Evolutionary conservation across 192 early-diverging fungal genomes (phyloP).

Genomic region (Entomortierella chlamydospora): DNA sequence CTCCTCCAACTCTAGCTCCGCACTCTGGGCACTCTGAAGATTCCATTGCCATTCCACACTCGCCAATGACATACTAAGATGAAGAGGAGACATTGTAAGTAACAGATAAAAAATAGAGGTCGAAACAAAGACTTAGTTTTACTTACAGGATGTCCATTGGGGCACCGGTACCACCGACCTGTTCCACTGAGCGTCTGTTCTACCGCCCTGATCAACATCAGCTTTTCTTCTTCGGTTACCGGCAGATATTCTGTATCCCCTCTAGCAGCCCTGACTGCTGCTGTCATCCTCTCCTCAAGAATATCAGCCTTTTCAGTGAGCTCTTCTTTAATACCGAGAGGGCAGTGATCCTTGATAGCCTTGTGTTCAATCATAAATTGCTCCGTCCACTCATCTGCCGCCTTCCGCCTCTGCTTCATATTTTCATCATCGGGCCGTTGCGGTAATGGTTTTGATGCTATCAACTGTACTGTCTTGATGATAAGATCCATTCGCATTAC

Average conservation of each 20-base stretch:
- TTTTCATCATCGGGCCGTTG: not conserved
- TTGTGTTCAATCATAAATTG: slow-evolving; percentile 8
- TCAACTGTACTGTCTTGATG: not conserved
- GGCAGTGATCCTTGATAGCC: slow-evolving; percentile 1
- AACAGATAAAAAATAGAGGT: not conserved
- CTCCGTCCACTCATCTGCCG: not conserved
- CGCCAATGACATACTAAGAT: slow-evolving; percentile 47
- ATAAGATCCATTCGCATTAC: slow-evolving; percentile 8
- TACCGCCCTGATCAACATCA: slow-evolving; percentile 50
- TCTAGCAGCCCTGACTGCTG: slow-evolving; percentile 5
- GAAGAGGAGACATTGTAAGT: no score
- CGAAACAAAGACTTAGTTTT: no score
- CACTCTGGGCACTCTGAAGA: slow-evolving; percentile 54
- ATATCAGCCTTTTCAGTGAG: not conserved
- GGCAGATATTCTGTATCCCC: slow-evolving; percentile 4
- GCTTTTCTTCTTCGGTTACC: slow-evolving; percentile 41
- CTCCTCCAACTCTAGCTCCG: slow-evolving; percentile 51
- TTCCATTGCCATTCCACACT: slow-evolving; percentile 61
- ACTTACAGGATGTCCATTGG: slow-evolving; percentile 58
- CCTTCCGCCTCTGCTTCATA: not conserved
- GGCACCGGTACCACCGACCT: slow-evolving; percentile 62
- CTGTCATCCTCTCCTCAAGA: slow-evolving; percentile 26
- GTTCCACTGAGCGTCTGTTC: slow-evolving; percentile 6
- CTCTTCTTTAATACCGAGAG: slow-evolving; percentile 22
- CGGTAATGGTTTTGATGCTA: slow-evolving; percentile 2